Evolutionary conservation across 2,329 filamentous ascomycete genomes (phyloP), one percentile per base, ranked within the genome.

Genomic region (Lecanicillium sp.): DNA sequence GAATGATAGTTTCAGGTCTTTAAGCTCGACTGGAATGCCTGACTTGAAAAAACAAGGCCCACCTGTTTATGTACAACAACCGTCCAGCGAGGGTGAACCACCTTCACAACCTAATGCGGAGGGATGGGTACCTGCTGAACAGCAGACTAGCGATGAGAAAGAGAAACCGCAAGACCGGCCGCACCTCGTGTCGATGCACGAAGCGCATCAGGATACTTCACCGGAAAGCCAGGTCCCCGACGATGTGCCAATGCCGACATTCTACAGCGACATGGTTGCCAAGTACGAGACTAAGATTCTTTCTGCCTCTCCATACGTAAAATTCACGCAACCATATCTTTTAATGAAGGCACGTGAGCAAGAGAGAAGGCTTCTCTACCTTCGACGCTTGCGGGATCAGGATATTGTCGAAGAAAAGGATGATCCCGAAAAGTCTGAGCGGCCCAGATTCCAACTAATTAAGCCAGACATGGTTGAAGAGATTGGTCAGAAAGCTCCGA

Each of bases 291-390:
- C 88, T 5, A 94, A 90, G 54, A 83, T 98, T 32, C 67, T 98
- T 5, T 98, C 94, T 2, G 87, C 88, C 1, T 98, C 92, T 0
- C 92, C 92, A 0, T 96, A 95, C 55, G 92, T 98, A 47, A 90
- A 87, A 53, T 98, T 96, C 54, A 83, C 85, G 47, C 87, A 92
- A 54, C 92, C 92, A 1, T 94, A 96, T 59, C 74, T 96, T 17
- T 71, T 98, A 28, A 94, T 92, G 72, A 86, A 85, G 53, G 84
- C 92, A 30, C 80, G 92, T 35, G 89, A 95, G 56, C 84, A 95
- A 54, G 92, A 98, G 60, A 74, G 85, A 37, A 79, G 84, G 39
- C 68, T 98, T 5, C 75, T 83, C 2, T 87, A 94, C 55, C 71
- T 95, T 34, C 90, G 85, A 54, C 75, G 81, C 36, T 71, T 96